Evolutionary conservation across 768 basidiomycete genomes (phyloP).

Genomic region (Leccinum uliginosum): DNA sequence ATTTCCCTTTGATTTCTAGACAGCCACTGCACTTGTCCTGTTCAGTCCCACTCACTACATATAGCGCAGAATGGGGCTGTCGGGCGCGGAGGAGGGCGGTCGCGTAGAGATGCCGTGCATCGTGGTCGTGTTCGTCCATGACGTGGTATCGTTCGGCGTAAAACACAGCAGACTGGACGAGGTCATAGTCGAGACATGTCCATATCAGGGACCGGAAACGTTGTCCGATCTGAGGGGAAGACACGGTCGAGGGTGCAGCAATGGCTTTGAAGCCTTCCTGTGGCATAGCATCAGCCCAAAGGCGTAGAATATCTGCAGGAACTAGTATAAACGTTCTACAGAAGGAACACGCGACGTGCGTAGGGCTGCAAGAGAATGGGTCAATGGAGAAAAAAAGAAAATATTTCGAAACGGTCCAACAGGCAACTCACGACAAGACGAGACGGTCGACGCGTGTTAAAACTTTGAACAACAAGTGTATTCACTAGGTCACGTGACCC

Average conservation of each 20-base stretch:
- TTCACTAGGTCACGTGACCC: conserved; percentile 28
- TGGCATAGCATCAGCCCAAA: conserved; percentile 48
- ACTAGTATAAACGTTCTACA: conserved; percentile 16
- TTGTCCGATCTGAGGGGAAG: conserved; percentile 56
- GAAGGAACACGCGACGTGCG: conserved; percentile 8
- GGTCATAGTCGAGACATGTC: conserved; percentile 80
- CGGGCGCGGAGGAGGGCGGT: conserved; percentile 65
- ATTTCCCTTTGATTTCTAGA: conserved; percentile 73
- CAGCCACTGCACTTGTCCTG: conserved; percentile 70
- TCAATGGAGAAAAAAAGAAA: conserved; percentile 5
- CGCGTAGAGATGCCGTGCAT: conserved; percentile 83
- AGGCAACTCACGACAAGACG: conserved; percentile 6
- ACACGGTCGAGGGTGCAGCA: conserved; percentile 32
- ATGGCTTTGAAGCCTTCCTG: conserved; percentile 40
- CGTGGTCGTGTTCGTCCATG: conserved; percentile 67
- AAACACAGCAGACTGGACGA: conserved; percentile 78
- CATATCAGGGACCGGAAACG: conserved; percentile 73
- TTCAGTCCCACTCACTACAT: conserved; percentile 59
- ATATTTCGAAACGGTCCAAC: conserved; percentile 19
- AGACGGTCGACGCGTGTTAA: conserved; percentile 18
- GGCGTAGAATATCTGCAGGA: conserved; percentile 26
- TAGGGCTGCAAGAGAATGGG: conserved; percentile 2
- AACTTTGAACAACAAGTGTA: conserved; percentile 18
- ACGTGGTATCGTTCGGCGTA: conserved; percentile 83
- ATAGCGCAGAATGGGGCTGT: conserved; percentile 71